Base-by-base conservation (phyloP, 2,329 filamentous ascomycete genomes). In the Ophiostoma quercus region DNA sequence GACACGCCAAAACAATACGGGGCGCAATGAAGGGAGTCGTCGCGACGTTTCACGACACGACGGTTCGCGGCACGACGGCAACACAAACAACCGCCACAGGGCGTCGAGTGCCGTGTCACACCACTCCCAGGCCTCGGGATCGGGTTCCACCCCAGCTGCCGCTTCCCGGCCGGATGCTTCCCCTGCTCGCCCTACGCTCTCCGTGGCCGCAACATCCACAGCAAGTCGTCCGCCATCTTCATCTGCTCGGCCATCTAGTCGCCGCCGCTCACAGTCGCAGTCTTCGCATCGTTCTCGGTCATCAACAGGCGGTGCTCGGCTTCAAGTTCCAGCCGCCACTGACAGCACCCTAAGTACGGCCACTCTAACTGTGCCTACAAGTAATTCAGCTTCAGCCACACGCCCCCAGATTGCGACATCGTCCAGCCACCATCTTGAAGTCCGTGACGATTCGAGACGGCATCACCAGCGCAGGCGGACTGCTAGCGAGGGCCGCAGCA, bases 401-500 rank as follows among this genome's bases (percentile, higher is more conserved):
- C 81, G 85, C 39, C 85, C 85, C 14, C 84, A 84, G 22, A 80
- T 79, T 8, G 78, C 62, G 3, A 39, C 62, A 82, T 78, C 81
- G n/a, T 67, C 68, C 12, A 37, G 65, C 68, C 68, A 68, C 14
- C 82, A 81, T 67, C 76, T 85, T 69, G 88, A 82, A 76, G 84
- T 79, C 72, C 84, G 80, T 73, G 82, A 81, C 32, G 84, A 84
- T 71, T 76, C 79, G 25, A 76, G 79, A 63, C 76, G 79, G 19
- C 77, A 80, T 34, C 71, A 72, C 69, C 71, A 68, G 65, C 81
- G 86, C 70, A 78, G 84, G 68, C 80, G 85, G 62, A 85, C 85
- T 0, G 81, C 83, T 0, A 88, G 86, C 73, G 82, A 81, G 8
- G 80, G 82, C n/a, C 83, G 87, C 67, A 86, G 84, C 72, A 79